These are phyloP conservation scores for Nakaseomyces delphensis DNA, from an alignment of 1,139 yeast species.

Conservation along the genomic window DNA sequence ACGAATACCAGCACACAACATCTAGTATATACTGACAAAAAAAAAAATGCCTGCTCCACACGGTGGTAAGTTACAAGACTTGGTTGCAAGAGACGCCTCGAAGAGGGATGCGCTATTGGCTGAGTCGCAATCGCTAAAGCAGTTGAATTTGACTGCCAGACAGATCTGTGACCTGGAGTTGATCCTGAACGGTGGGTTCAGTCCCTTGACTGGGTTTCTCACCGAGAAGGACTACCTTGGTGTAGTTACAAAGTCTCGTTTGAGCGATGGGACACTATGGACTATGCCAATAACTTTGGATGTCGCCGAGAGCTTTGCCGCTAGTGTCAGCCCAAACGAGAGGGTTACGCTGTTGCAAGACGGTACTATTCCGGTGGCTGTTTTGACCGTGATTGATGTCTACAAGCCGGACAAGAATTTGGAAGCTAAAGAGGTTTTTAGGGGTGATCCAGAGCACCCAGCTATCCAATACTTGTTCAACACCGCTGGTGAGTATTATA, in stretches of 20 bases:
- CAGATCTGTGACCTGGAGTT: conserved; percentile 91
- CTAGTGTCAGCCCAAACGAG: conserved; percentile 44
- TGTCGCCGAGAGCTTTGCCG: conserved; percentile 49
- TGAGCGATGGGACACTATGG: conserved; percentile 75
- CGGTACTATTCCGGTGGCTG: conserved; percentile 72
- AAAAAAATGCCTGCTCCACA: conserved; percentile 71
- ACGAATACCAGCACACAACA: neutral
- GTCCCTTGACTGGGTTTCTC: conserved; percentile 84
- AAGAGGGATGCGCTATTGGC: conserved; percentile 46
- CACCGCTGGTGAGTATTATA: conserved; percentile 71
- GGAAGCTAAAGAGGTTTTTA: conserved; percentile 81
- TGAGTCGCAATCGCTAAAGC: conserved; percentile 42
- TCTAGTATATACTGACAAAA: neutral
- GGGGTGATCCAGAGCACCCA: conserved; percentile 98
- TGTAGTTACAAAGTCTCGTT: conserved; percentile 71
- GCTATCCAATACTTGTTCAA: conserved; percentile 69
- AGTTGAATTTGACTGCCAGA: conserved; percentile 60
- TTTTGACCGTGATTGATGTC: conserved; percentile 68
- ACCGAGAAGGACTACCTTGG: conserved; percentile 69
- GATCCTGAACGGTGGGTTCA: conserved; percentile 88
- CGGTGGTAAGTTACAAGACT: conserved; percentile 83
- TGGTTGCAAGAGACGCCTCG: conserved; percentile 69
- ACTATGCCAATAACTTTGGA: conserved; percentile 91
- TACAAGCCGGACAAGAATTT: conserved; percentile 69
- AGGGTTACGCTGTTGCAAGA: conserved; percentile 75